Base-by-base conservation (phyloP, 805 yeast species). In the Suhomyces sp. region DNA sequence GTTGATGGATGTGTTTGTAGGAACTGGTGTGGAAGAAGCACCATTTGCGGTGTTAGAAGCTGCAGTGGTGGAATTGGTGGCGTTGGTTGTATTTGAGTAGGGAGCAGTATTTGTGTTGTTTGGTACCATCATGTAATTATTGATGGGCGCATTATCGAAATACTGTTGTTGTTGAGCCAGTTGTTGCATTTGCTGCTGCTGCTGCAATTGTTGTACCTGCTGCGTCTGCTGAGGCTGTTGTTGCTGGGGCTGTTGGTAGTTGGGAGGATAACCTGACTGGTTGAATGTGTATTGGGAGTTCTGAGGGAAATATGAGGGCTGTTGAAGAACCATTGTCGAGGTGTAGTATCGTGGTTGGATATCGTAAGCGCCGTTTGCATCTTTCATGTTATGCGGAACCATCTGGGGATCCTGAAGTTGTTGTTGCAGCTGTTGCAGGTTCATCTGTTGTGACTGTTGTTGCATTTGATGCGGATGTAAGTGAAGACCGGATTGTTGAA, bases 311-410 rank as follows among this genome's bases (percentile, higher is more conserved):
- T 57, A 56, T 33, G 50, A 45, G 8, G 64, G 63, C 50, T 60
- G 66, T 51, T 63, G 68, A 21, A 64, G 57, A 10, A 63, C 60
- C 59, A 63, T 55, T 12, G 67, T 62, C 40, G 57, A 52, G 7
- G 62, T 46, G 53, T 63, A 64, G 53, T 48, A 64, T 17, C 66
- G 49, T 7, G 67, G 61, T 46, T 62, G 65, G 51, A 45, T 43
- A 41, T 52, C 55, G 43, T 52, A 48, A 40, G 43, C 44, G 4
- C 43, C 44, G 15, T 25, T 15, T 13, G 39, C 22, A 27, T 49
- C 51, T 22, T 53, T 49, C 27, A 46, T 46, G 40, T 48, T 22
- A 43, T 52, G 48, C 46, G 20, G 51, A 40, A 43, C 44, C 43
- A 43, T 35, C 13, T 47, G 47, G 25, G 44, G 51, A 43, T 43